Percentiles rank a stretch among this genome's conserved stretches.
Evolutionary conservation across 2,329 filamentous ascomycete genomes (phyloP).

Genomic region (Rachicladosporium sp.): DNA sequence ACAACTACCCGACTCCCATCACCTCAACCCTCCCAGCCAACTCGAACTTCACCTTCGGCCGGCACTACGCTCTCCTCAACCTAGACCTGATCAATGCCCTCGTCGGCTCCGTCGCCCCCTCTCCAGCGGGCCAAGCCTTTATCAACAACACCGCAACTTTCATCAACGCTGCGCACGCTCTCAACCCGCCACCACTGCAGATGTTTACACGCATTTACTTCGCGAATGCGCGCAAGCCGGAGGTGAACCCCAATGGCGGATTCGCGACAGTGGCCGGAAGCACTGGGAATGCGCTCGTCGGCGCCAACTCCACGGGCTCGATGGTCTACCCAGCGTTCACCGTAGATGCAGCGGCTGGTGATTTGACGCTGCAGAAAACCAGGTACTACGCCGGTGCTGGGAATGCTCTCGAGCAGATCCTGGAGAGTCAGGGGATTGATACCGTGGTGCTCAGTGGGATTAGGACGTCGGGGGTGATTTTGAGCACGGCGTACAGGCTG

Average conservation of each 20-base stretch:
- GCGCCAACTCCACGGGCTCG: conserved; percentile 18
- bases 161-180: conserved; percentile 30
- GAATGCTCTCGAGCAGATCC: conserved; percentile 30
- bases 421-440: conserved; percentile 28
- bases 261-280: conserved; percentile 20
- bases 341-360: conserved; percentile 19
- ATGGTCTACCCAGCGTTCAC: conserved; percentile 24
- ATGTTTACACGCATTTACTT: conserved; percentile 32
- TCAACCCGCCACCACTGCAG: conserved; percentile 22
- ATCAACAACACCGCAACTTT: conserved; percentile 25
- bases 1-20: conserved; percentile 11
- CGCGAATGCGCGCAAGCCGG: conserved; percentile 21
- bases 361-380: conserved; percentile 31
- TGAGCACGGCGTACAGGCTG: conserved; percentile 31
- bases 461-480: conserved; percentile 30
- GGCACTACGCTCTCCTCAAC: conserved; percentile 30
- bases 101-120: conserved; percentile 23
- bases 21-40: conserved; percentile 13
- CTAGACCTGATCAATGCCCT: conserved; percentile 31
- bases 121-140: conserved; percentile 22
- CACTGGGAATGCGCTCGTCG: conserved; percentile 16
- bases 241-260: conserved; percentile 24
- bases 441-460: conserved; percentile 32
- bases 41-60: conserved; percentile 20
- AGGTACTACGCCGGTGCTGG: conserved; percentile 32